phyloP scores from a whole-genome alignment of 2,329 filamentous ascomycete species.

The Ophiosphaerella narmari region DNA sequence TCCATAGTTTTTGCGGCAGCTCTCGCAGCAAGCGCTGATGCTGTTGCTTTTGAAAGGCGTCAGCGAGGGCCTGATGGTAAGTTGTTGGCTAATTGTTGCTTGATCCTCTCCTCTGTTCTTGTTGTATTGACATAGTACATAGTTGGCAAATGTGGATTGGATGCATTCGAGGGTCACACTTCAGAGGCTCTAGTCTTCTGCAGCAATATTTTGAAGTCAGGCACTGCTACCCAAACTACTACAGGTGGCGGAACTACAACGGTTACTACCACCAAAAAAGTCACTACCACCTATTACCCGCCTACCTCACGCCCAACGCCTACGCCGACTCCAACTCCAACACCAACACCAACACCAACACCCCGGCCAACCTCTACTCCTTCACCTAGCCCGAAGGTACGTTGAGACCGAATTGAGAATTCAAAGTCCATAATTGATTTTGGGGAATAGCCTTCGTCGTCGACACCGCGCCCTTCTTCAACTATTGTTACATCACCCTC shows the following conservation, averaged over 20 bases:
- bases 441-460: conserved; percentile 2
- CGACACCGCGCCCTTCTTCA: conserved; percentile 13
- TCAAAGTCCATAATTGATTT: no score
- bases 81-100: conserved; percentile 1
- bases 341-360: conserved; percentile 18
- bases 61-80: conserved; percentile 34
- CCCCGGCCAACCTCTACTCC: conserved; percentile 8
- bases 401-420: neutral
- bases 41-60: conserved; percentile 25
- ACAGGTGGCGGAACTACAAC: conserved; percentile 25
- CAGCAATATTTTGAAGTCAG: conserved; percentile 32
- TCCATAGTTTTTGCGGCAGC: conserved; percentile 24
- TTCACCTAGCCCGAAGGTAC: conserved; percentile 8
- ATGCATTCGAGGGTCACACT: conserved; percentile 37
- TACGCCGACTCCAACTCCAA: conserved; percentile 12
- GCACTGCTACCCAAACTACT: conserved; percentile 30
- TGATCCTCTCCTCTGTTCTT: neutral
- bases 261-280: conserved; percentile 26
- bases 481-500: conserved; percentile 19
- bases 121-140: conserved; percentile 1
- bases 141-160: conserved; percentile 33
- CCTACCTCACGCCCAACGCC: conserved; percentile 9
- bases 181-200: conserved; percentile 37
- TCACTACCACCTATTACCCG: conserved; percentile 29
- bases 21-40: conserved; percentile 27